Evolutionary conservation across 2,329 filamentous ascomycete genomes (phyloP), one percentile per base, ranked within the genome.

Genomic region (Colletotrichum lentis): DNA sequence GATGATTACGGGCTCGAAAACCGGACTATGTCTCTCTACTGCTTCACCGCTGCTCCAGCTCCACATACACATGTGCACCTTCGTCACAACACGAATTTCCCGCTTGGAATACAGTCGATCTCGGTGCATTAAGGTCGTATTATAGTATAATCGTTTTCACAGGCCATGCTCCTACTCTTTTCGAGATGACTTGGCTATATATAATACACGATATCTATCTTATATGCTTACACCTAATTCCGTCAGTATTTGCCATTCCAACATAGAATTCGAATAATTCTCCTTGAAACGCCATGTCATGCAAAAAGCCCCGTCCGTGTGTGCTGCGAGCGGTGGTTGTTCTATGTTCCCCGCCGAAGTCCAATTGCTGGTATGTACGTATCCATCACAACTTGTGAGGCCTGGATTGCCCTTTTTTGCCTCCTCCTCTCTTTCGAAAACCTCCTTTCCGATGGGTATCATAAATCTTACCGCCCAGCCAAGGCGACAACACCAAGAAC

Each of bases 401-500:
- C 24, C 16, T 57, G 27, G 41, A 35, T 24, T 10, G 22, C 5
- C 11, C 22, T 52, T 16, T 22, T 16, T 11, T 20, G 7, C 18
- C 11, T 35, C 20, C 49, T 52, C 37, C 46, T 18, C 16, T 8
- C 20, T 22, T 12, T 6, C 1, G 20, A n/a, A n/a, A 5, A n/a
- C 16, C 16, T 22, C 5, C 47, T 24, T 31, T 39, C 20, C 22
- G 18, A 16, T 6, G 37, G 16, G 49, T 50, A 43, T 61, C 62
- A 59, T 22, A 5, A 41, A 43, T 39, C 14, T 39, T 62, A 71
- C 46, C 64, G 59, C 56, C 64, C 64, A 41, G 62, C 24, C n/a
- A 71, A 46, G 35, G 64, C 64, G 22, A 71, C 69, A 69, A 62
- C 71, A 57, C 66, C 67, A 68, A 71, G 52, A 50, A 74, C 60